These are phyloP conservation scores for Populus tremula DNA, from an alignment of 345 rosid genomes.

Conservation along the genomic window DNA sequence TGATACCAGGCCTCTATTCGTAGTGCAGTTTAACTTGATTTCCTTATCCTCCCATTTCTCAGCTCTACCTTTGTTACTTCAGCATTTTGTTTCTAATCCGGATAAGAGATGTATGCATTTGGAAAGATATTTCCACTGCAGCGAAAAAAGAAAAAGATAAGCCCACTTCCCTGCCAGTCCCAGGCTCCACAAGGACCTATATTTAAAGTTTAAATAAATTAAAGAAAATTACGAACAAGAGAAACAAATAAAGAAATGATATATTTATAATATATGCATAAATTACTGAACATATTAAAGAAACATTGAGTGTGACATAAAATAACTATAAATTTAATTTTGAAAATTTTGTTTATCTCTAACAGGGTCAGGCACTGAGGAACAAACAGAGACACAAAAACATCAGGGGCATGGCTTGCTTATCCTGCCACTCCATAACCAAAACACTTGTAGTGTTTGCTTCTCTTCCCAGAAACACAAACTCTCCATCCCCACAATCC, in stretches of 20 bases:
- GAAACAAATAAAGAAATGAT: not conserved
- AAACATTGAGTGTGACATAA: not conserved
- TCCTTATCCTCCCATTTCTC: not conserved
- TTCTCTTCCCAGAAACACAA: not conserved
- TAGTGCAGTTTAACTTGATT: not conserved
- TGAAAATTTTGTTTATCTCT: not conserved
- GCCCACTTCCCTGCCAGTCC: not conserved
- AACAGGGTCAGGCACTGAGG: too few species aligned
- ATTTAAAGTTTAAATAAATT: not conserved
- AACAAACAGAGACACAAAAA: not conserved
- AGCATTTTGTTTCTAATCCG: not conserved
- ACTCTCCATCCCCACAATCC: slow-evolving; percentile 14
- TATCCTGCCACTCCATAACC: slow-evolving; percentile 11
- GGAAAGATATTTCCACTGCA: not conserved
- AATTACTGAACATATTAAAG: not conserved
- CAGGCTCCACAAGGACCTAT: not conserved
- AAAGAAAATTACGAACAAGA: not conserved
- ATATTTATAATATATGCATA: not conserved
- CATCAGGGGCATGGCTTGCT: slow-evolving; percentile 12
- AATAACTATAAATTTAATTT: too few species aligned
- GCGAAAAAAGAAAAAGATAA: not conserved
- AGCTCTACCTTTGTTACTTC: not conserved
- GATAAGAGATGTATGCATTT: not conserved
- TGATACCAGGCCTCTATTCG: not conserved
- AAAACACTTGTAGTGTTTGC: not conserved